Evolutionary conservation across 164 flowering plant genomes (phyloP), one percentile per base, ranked within the genome.

Genomic region (Umbilicus rupestris): DNA sequence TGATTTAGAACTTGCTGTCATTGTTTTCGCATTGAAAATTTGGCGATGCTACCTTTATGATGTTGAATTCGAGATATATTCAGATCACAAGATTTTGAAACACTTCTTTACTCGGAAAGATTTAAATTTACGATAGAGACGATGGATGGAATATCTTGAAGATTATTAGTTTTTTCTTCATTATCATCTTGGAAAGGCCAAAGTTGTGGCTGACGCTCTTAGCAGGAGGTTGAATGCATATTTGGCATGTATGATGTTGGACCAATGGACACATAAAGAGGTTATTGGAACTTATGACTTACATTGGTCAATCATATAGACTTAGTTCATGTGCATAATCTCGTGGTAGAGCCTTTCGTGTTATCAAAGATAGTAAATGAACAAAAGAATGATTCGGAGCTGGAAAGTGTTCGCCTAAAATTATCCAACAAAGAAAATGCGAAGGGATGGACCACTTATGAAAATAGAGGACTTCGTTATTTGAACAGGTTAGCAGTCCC

Each of bases 71-170:
- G 63, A 60, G 3, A 6, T 60, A 7, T 60, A n/a, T 29, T n/a
- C 62, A 26, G 62, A 57, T 57, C 62, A 4, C 62, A 57, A 57
- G 62, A 57, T 26, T 29, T 31, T 26, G 39, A 60, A 60, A 2
- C 33, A 60, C 28, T 28, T 60, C 7, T 60, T 60, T 15, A 7
- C 41, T 7, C 39, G 28, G 63, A 59, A 59, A 19, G 63, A 60
- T 31, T 1, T 59, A 12, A 59, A 59, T 19, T 28, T 29, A 37
- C 35, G 28, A 12, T 35, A 59, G 17, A 7, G 35, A 37, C 26
- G 63, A 12, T 59, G 37, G 63, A 59, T 59, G 63, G 63, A 59
- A 30, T n/a, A 28, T 12, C 15, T 31, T 0, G 28, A 28, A 1
- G 63, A 60, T 28, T 28, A 17, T 28, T 10, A 60, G 7, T 28